Evolutionary conservation across 2,329 filamentous ascomycete species (phyloP).

Genomic region (Beauveria brongniartii): DNA sequence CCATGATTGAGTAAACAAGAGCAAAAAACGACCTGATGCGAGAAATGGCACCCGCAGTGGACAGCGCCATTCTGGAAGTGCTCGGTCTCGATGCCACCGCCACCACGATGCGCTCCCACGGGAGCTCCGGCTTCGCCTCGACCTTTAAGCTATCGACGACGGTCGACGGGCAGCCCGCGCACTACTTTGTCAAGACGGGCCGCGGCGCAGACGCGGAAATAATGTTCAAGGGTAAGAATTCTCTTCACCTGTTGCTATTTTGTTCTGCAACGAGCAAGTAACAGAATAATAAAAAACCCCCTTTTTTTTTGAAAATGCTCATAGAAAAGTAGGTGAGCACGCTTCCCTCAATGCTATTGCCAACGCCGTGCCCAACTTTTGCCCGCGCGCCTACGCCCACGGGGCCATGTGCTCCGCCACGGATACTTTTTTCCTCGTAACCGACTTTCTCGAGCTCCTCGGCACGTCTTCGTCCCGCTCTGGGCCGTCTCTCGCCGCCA

Average conservation of each 20-base stretch:
- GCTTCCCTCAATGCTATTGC: constrained; percentile 78
- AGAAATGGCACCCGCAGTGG: constrained; percentile 41
- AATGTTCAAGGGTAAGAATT: constrained; percentile 58
- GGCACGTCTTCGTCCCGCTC: constrained; percentile 35
- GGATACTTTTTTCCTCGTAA: constrained; percentile 51
- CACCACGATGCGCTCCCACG: constrained; percentile 51
- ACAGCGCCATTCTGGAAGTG: constrained; percentile 53
- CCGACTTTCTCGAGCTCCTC: constrained; percentile 68
- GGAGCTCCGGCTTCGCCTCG: constrained; percentile 60
- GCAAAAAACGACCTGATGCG: too few relatives aligned
- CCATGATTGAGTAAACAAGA: too few relatives aligned
- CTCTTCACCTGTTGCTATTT: background rate
- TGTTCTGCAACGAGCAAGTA: too few relatives aligned
- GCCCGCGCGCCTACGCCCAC: constrained; percentile 66
- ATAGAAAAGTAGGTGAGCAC: constrained; percentile 57
- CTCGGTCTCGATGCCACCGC: constrained; percentile 48
- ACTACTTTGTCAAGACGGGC: constrained; percentile 68
- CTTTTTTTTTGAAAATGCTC: constrained; percentile 31
- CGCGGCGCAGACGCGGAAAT: constrained; percentile 47
- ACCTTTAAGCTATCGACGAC: constrained; percentile 50
- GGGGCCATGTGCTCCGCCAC: constrained; percentile 46
- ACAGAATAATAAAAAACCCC: constrained; percentile 17
- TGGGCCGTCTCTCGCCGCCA: constrained; percentile 56
- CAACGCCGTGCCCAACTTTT: constrained; percentile 61
- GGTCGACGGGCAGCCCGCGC: constrained; percentile 38